Evolutionary conservation across 345 rosid species (phyloP).

Genomic region (Leavenworthia alabamica): DNA sequence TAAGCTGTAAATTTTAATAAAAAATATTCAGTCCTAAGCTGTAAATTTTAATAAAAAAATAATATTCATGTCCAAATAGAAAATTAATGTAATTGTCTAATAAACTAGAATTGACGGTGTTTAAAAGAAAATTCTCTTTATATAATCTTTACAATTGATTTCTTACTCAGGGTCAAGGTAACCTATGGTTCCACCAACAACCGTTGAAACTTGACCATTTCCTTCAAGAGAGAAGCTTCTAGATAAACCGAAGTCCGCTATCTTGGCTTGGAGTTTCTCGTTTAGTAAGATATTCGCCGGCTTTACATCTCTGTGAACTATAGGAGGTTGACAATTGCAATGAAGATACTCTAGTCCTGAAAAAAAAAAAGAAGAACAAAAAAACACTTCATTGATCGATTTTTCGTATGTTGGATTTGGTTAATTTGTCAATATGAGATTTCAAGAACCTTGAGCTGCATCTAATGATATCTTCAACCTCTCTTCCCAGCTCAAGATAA

Average conservation of each 20-base stretch:
- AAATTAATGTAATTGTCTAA: no score
- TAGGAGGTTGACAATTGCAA: constrained; percentile 42
- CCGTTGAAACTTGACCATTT: constrained; percentile 11
- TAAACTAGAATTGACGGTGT: no score
- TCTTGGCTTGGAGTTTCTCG: constrained; percentile 42
- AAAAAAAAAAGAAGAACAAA: not conserved
- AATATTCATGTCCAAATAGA: no score
- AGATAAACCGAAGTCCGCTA: constrained; percentile 50
- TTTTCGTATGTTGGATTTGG: not conserved
- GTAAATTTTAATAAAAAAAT: no score
- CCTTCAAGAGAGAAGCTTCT: constrained; percentile 31
- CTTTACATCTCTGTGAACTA: constrained; percentile 47
- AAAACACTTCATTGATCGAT: not conserved
- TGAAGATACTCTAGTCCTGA: constrained; percentile 33
- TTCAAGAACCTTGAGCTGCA: constrained; percentile 31
- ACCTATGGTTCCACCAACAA: constrained; percentile 37
- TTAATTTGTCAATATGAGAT: no score
- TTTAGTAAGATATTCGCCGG: constrained; percentile 42
- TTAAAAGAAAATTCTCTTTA: no score
- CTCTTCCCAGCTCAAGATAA: constrained; percentile 35
- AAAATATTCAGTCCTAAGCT: no score
- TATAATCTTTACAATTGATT: no score
- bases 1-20: no score
- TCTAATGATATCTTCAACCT: constrained; percentile 38
- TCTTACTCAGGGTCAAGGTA: constrained; percentile 45